A percentile compares a stretch with the other conserved stretches of the same genome.
Evolutionary conservation across 371 early-diverging fungal species (phyloP).

Genomic region (Batrachochytrium dendrobatidis): DNA sequence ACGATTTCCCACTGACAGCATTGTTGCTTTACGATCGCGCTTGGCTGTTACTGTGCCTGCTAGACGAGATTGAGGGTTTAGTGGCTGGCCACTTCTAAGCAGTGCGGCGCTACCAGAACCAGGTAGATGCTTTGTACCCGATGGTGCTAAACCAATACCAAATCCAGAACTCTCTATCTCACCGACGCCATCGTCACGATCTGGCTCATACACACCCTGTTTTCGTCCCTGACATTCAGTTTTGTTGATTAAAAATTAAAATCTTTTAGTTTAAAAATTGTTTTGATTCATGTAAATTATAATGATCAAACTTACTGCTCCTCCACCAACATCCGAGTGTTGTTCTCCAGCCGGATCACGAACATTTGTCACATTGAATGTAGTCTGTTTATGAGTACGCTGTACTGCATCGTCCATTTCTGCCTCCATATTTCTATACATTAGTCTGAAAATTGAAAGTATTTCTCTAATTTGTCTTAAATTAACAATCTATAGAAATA

Average conservation of each 20-base stretch:
- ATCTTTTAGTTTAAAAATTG: too few species aligned
- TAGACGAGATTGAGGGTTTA: too few species aligned
- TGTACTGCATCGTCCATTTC: conserved; percentile 28
- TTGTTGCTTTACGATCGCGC: too few species aligned
- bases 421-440: conserved; percentile 34
- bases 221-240: not conserved
- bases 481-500: conserved; percentile 35
- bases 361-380: conserved; percentile 9
- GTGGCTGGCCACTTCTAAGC: too few species aligned
- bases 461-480: conserved; percentile 45
- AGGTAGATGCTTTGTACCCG: too few species aligned
- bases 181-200: conserved; percentile 45
- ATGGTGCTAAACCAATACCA: conserved; percentile 40
- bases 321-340: too few species aligned
- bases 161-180: conserved; percentile 45
- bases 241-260: too few species aligned
- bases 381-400: not conserved
- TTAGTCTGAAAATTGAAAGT: conserved; percentile 28
- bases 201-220: conserved; percentile 12
- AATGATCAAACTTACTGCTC: too few species aligned
- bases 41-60: too few species aligned
- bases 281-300: too few species aligned
- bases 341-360: conserved; percentile 13
- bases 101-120: too few species aligned
- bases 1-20: too few species aligned